Evolutionary conservation across 2,329 filamentous ascomycete genomes (phyloP).

Genomic region (Diaporthe citri): DNA sequence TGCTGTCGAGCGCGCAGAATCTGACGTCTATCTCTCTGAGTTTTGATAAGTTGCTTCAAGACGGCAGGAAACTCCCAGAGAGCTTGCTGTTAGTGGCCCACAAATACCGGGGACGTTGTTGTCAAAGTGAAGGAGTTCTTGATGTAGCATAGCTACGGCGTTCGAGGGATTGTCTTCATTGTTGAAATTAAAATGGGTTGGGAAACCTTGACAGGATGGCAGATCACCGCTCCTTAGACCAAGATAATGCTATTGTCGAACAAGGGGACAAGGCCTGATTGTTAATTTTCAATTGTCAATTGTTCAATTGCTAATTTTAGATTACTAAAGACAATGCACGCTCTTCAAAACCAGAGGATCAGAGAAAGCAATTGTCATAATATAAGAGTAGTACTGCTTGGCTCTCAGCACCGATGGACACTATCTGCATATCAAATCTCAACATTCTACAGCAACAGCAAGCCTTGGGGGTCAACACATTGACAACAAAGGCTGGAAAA

Average conservation of each 20-base stretch:
- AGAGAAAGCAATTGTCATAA: neutral
- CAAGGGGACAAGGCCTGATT: neutral
- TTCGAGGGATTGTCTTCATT: neutral
- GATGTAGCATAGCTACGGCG: no score
- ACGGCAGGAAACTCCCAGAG: no score
- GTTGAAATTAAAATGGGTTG: neutral
- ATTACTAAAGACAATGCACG: neutral
- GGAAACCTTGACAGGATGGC: neutral
- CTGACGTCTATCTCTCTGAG: no score
- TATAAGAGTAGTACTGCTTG: neutral
- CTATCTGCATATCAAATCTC: neutral
- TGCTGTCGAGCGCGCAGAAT: no score
- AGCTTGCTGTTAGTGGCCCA: no score
- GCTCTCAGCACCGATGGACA: no score
- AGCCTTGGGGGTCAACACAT: neutral
- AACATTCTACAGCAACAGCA: neutral
- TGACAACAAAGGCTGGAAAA: neutral
- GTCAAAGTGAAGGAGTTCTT: no score
- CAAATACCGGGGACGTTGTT: no score
- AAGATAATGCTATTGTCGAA: neutral
- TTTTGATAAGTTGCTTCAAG: no score
- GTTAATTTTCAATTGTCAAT: neutral
- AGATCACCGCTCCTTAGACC: neutral
- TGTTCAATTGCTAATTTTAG: neutral
- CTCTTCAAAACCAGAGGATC: rapidly evolving